Evolutionary conservation across 2,329 filamentous ascomycete genomes (phyloP).

Genomic region (Periconia sp.): DNA sequence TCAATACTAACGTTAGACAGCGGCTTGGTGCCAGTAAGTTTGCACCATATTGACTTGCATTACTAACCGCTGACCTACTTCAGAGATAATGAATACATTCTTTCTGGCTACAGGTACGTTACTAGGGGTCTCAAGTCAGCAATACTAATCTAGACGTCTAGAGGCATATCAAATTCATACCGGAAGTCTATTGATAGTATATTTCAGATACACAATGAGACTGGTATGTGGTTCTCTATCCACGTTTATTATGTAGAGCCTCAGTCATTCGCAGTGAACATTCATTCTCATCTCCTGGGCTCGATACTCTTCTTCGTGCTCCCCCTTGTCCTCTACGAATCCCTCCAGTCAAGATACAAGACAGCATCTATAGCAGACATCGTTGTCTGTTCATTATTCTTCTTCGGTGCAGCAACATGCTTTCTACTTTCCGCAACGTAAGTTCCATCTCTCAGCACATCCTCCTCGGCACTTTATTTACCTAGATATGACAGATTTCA

Average conservation of each 20-base stretch:
- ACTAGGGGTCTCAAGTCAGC: background rate
- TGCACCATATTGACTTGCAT: too few species aligned
- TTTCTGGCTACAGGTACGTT: slow-evolving; percentile 39
- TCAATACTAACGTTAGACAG: too few species aligned
- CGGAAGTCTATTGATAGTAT: slow-evolving; percentile 33
- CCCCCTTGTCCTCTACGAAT: slow-evolving; percentile 46
- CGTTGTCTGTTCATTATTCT: slow-evolving; percentile 52
- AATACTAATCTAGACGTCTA: background rate
- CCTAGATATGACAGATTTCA: slow-evolving; percentile 15
- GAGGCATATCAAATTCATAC: slow-evolving; percentile 11
- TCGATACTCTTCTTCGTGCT: slow-evolving; percentile 49
- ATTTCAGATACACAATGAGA: slow-evolving; percentile 46
- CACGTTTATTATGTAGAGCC: background rate
- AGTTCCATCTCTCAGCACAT: slow-evolving; percentile 13
- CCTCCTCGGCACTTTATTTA: background rate
- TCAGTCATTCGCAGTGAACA: slow-evolving; percentile 55
- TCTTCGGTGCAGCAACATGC: slow-evolving; percentile 53
- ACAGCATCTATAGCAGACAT: slow-evolving; percentile 47
- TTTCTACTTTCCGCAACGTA: slow-evolving; percentile 55
- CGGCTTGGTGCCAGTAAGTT: too few species aligned
- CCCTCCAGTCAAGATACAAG: slow-evolving; percentile 46
- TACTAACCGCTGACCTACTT: too few species aligned
- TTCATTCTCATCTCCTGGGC: slow-evolving; percentile 54
- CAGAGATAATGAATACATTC: slow-evolving; percentile 45
- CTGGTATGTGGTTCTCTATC: slow-evolving; percentile 26